phyloP scores from a whole-genome alignment of 345 rosid species.

The Ailanthus altissimus region DNA sequence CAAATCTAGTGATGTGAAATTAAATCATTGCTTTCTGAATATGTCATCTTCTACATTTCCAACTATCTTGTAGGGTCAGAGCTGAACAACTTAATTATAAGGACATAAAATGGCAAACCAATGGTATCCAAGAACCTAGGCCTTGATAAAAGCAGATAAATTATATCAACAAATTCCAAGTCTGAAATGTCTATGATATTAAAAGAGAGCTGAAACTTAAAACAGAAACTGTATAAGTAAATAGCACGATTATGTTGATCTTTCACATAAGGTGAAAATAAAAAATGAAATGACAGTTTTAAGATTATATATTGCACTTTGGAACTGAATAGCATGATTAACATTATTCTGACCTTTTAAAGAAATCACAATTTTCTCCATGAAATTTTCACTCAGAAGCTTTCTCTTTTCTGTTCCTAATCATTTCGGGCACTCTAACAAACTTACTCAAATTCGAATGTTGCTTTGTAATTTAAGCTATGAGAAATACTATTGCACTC shows the following conservation, averaged over 20 bases:
- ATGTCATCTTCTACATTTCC: not conserved
- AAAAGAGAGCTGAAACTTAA: not conserved
- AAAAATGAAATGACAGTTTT: not conserved
- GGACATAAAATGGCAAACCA: too few relatives aligned
- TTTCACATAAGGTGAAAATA: not conserved
- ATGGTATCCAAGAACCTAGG: too few relatives aligned
- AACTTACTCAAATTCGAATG: not conserved
- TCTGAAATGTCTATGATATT: not conserved
- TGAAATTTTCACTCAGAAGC: not conserved
- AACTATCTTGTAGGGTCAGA: not conserved
- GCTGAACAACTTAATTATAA: not conserved
- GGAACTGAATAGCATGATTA: not conserved
- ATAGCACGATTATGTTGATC: too few relatives aligned
- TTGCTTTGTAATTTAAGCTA: not conserved
- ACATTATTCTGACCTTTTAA: not conserved
- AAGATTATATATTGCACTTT: not conserved
- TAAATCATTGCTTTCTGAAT: not conserved
- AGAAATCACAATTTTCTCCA: not conserved
- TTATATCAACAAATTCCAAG: too few relatives aligned
- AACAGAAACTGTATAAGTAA: not conserved
- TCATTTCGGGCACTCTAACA: not conserved
- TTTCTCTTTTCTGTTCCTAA: not conserved
- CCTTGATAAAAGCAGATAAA: too few relatives aligned
- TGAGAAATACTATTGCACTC: not conserved
- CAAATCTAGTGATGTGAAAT: not conserved